phyloP scores from a whole-genome alignment of 768 basidiomycete species.

The Podaxis sp. region DNA sequence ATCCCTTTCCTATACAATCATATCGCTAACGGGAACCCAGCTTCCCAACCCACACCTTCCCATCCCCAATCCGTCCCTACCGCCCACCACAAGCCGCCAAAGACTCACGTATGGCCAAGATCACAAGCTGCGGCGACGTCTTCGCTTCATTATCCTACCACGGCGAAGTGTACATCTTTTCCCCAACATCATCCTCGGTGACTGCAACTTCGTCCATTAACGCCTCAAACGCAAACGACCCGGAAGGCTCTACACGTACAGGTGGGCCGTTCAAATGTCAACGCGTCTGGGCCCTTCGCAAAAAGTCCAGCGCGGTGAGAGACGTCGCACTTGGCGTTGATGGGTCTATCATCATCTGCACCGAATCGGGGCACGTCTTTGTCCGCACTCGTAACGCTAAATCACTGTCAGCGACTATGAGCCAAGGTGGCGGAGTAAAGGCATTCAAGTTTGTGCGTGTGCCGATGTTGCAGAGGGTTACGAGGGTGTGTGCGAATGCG shows the following conservation, averaged over 20 bases:
- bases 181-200: slow-evolving; percentile 22
- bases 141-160: slow-evolving; percentile 81
- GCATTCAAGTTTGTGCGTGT: slow-evolving; percentile 76
- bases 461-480: slow-evolving; percentile 79
- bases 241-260: slow-evolving; percentile 23
- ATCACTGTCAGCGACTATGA: not conserved
- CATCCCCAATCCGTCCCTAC: slow-evolving; percentile 71
- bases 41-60: slow-evolving; percentile 76
- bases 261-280: slow-evolving; percentile 65
- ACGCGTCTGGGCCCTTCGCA: slow-evolving; percentile 85
- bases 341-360: slow-evolving; percentile 87
- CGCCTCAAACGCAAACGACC: slow-evolving; percentile 24
- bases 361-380: slow-evolving; percentile 92
- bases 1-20: not conserved
- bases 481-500: slow-evolving; percentile 78
- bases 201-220: slow-evolving; percentile 10
- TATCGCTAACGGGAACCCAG: slow-evolving; percentile 25
- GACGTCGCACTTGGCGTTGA: slow-evolving; percentile 89
- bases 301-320: slow-evolving; percentile 82
- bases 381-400: slow-evolving; percentile 61
- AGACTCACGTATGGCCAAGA: slow-evolving; percentile 70
- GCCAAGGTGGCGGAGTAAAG: slow-evolving; percentile 28
- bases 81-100: slow-evolving; percentile 74
- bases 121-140: slow-evolving; percentile 71
- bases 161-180: slow-evolving; percentile 91